These are phyloP conservation scores for Hibiscus trionum DNA, from an alignment of 345 rosid genomes.

Conservation along the genomic window DNA sequence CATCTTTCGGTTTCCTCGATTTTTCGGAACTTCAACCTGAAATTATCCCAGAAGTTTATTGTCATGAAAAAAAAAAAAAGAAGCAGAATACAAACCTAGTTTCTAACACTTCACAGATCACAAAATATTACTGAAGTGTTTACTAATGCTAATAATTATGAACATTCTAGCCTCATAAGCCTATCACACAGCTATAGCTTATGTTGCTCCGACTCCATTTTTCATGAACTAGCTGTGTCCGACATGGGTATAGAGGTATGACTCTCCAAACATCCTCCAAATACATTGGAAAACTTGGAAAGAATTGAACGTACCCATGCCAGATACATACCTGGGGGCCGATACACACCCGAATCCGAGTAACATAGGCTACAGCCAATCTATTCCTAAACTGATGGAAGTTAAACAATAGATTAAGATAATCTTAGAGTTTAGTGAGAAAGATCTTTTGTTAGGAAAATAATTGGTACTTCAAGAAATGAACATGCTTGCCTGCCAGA, in stretches of 20 bases:
- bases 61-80: not conserved
- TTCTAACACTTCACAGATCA: not conserved
- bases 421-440: not conserved
- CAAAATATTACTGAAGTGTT: not conserved
- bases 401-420: not conserved
- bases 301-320: no score
- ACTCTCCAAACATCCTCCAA: no score
- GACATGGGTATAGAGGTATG: no score
- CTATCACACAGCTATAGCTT: no score
- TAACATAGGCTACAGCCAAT: no score
- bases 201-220: no score
- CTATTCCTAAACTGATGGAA: not conserved
- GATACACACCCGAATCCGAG: no score
- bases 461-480: not conserved
- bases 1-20: slow-evolving; percentile 83
- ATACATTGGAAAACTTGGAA: no score
- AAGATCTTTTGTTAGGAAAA: not conserved
- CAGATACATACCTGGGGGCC: no score
- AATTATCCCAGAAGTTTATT: slow-evolving; percentile 14
- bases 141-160: not conserved
- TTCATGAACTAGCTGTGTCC: no score
- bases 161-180: not conserved
- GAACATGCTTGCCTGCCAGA: slow-evolving; percentile 81
- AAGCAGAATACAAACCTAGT: not conserved
- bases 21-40: slow-evolving; percentile 90